Conservation (phyloP, 495 filamentous ascomycete genomes). For the Aspergillus wentii region DNA sequence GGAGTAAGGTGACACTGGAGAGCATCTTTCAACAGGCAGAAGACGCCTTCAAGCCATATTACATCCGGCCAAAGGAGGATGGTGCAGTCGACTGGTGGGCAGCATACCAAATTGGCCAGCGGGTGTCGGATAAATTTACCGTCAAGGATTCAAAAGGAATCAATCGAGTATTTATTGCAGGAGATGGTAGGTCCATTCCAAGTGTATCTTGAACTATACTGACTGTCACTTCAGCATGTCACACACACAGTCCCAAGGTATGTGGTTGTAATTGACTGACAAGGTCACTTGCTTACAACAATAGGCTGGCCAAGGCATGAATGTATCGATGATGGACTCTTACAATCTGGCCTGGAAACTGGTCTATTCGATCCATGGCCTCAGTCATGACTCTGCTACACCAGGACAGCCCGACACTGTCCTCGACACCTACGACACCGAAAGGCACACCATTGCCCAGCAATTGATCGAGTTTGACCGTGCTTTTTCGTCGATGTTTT, state of each 20-base stretch:
- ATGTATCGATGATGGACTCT: slow-evolving; percentile 79
- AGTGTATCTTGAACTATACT: not conserved
- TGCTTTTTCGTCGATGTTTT: slow-evolving; percentile 49
- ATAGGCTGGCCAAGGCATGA: slow-evolving; percentile 84
- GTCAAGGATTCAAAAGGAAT: slow-evolving; percentile 45
- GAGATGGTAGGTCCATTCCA: slow-evolving; percentile 43
- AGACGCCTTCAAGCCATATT: slow-evolving; percentile 42
- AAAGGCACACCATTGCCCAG: slow-evolving; percentile 64
- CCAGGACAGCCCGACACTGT: slow-evolving; percentile 46
- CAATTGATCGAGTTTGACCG: slow-evolving; percentile 72
- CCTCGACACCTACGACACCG: slow-evolving; percentile 64
- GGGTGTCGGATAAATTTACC: slow-evolving; percentile 62
- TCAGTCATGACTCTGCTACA: slow-evolving; percentile 27
- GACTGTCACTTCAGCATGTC: slow-evolving; percentile 28
- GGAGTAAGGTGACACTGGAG: slow-evolving; percentile 35
- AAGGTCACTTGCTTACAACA: slow-evolving; percentile 1
- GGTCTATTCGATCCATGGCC: slow-evolving; percentile 60
- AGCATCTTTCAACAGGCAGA: slow-evolving; percentile 37
- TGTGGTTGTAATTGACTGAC: not conserved
- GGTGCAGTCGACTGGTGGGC: slow-evolving; percentile 59
- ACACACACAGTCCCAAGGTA: slow-evolving; percentile 68
- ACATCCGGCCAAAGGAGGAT: slow-evolving; percentile 33
- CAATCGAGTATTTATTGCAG: slow-evolving; percentile 61
- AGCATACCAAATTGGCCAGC: slow-evolving; percentile 65
- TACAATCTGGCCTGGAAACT: slow-evolving; percentile 86